Base-by-base conservation (phyloP, 352 stramenopile species). In the Globisporangium heterothallicum region DNA sequence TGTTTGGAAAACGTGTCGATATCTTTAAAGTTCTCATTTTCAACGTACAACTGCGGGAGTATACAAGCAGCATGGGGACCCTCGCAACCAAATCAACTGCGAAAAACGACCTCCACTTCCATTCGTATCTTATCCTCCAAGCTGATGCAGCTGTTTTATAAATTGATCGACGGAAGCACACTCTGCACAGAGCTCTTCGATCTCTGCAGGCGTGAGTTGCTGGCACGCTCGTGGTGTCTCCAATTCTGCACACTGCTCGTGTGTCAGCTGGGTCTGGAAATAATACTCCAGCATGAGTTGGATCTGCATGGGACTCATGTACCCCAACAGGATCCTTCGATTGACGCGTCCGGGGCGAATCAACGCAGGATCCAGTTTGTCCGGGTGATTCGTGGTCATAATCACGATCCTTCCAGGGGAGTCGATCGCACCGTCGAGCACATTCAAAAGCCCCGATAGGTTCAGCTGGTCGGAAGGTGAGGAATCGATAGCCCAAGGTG, bases 361-460 rank as follows among this genome's bases (percentile, higher is more conserved):
- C 7, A 97, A 77, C 68, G 18, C 68, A 81, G 24, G 84, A 68
- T 96, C 86, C n/a, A 96, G 71, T 30, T 75, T 81, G 59, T 96
- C 86, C 0, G 83, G 86, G 58, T 94, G 81, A 66, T 96, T 96
- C 16, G 78, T 89, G 9, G 86, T 92, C 72, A 94, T 89, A 59
- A 96, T 84, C 0, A 94, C 65, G 43, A 96, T 95, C 25, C 82
- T 68, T 10, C 72, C 81, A 9, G 78, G 75, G 27, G 63, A 81
- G 52, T 94, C 81, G n/a, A 90, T 78, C 9, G 94, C 73, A 9
- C 86, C 86, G 61, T 96, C 86, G 0, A 96, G 62, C 2, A 88
- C 82, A 42, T 95, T 93, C 2, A 95, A 56, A 16, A 95, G 64
- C 3, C 84, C 82, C 10, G 68, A 63, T 2, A 93, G 58, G 34